Evolutionary conservation across 371 early-diverging fungal species (phyloP).

Genomic region (Mucor indicus): DNA sequence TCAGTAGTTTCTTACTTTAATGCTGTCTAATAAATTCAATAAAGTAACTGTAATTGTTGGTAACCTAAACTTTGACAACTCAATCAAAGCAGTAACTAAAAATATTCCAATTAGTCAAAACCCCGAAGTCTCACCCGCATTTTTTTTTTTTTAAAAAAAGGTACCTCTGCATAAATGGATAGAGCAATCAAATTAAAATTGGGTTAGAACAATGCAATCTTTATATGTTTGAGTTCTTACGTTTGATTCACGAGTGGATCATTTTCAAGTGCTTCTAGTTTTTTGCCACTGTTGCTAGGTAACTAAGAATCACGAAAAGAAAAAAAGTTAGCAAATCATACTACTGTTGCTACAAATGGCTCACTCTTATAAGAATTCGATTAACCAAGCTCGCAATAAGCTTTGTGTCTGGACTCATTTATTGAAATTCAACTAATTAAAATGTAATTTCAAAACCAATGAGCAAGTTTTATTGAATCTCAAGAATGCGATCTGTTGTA

Average conservation of each 20-base stretch:
- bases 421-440: neutral
- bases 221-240: conserved; percentile 4
- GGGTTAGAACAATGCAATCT: neutral
- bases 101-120: conserved; percentile 1
- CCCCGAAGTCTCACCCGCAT: neutral
- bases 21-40: conserved; percentile 53
- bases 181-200: neutral
- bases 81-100: conserved; percentile 58
- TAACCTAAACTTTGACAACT: conserved; percentile 65
- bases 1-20: conserved; percentile 45
- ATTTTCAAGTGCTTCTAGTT: conserved; percentile 52
- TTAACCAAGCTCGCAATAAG: conserved; percentile 43
- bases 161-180: neutral
- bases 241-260: conserved; percentile 67
- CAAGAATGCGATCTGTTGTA: no score
- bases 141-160: neutral
- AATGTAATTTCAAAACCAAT: no score
- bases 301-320: conserved; percentile 30
- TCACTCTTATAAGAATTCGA: conserved; percentile 35
- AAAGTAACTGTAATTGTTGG: conserved; percentile 54
- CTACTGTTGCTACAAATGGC: neutral
- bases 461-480: no score
- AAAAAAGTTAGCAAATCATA: neutral
- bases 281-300: conserved; percentile 55
- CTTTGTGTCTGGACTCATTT: conserved; percentile 41